These are phyloP conservation scores for Rosa hybrid DNA, from an alignment of 331 rosid genomes.

Conservation along the genomic window DNA sequence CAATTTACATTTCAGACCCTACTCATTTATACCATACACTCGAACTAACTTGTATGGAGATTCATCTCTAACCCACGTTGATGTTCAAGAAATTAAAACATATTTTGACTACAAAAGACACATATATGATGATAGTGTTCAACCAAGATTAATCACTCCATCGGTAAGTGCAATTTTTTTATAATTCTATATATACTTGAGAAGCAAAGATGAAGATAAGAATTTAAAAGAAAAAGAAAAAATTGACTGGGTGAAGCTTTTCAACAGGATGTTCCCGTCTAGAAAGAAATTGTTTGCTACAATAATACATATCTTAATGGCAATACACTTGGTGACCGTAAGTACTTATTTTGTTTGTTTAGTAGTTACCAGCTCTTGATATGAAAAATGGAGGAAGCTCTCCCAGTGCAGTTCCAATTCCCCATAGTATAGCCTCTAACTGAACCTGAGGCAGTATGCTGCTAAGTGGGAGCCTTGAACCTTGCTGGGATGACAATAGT, in stretches of 20 bases:
- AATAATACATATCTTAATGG: neutral
- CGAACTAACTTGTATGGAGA: too few relatives aligned
- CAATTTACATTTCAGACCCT: too few relatives aligned
- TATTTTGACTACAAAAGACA: too few relatives aligned
- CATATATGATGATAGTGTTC: neutral
- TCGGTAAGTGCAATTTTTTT: neutral
- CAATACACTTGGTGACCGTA: neutral
- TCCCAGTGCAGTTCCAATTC: conserved; percentile 94
- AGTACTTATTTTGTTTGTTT: neutral
- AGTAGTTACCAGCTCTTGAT: conserved; percentile 86
- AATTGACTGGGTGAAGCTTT: neutral
- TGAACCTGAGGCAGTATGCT: conserved; percentile 86
- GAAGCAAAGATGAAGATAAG: neutral
- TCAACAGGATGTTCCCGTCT: neutral
- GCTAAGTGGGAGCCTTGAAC: conserved; percentile 80
- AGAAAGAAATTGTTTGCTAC: neutral
- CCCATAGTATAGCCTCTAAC: conserved; percentile 93
- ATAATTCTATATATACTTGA: neutral
- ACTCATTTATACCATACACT: too few relatives aligned
- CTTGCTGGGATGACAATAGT: conserved; percentile 46
- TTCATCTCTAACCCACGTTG: too few relatives aligned
- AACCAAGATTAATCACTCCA: neutral
- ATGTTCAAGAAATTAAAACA: too few relatives aligned
- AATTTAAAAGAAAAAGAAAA: neutral
- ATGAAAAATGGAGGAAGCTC: conserved; percentile 99